Evolutionary conservation across 257 asterid species (phyloP).

Genomic region (Coffea canephora): DNA sequence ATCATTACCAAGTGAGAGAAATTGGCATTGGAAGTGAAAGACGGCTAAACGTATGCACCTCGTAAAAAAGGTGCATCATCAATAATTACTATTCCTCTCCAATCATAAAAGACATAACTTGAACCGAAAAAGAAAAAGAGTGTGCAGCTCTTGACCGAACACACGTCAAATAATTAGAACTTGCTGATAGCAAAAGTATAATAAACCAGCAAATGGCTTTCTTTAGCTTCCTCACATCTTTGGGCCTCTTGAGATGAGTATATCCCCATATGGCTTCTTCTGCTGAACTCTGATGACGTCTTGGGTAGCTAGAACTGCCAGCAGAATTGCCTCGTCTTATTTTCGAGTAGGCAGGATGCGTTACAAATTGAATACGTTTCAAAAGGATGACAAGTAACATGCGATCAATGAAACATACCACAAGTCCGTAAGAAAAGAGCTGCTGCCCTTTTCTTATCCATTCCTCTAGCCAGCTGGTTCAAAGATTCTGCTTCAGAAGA

Average conservation of each 20-base stretch:
- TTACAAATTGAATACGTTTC: neutral
- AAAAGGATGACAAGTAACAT: neutral
- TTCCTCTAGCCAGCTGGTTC: conserved; percentile 63
- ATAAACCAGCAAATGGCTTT: neutral
- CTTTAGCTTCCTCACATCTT: conserved; percentile 51
- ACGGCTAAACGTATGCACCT: no score
- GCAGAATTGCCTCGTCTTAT: neutral
- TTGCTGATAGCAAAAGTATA: neutral
- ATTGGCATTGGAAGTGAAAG: no score
- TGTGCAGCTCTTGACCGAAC: neutral
- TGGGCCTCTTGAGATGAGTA: conserved; percentile 73
- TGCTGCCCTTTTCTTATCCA: conserved; percentile 74
- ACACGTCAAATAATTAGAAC: neutral
- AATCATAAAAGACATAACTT: neutral
- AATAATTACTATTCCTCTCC: neutral
- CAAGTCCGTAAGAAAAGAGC: conserved; percentile 82
- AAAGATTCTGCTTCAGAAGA: conserved; percentile 58
- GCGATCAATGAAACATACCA: conserved; percentile 40
- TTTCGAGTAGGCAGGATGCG: neutral
- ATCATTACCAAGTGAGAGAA: no score
- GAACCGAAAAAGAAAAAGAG: neutral
- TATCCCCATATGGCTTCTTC: conserved; percentile 65
- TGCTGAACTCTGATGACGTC: conserved; percentile 59
- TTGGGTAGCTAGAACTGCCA: conserved; percentile 79
- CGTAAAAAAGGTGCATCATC: neutral